Base-by-base conservation (phyloP, 108 stramenopile genomes). In the Cyclotella cryptica region DNA sequence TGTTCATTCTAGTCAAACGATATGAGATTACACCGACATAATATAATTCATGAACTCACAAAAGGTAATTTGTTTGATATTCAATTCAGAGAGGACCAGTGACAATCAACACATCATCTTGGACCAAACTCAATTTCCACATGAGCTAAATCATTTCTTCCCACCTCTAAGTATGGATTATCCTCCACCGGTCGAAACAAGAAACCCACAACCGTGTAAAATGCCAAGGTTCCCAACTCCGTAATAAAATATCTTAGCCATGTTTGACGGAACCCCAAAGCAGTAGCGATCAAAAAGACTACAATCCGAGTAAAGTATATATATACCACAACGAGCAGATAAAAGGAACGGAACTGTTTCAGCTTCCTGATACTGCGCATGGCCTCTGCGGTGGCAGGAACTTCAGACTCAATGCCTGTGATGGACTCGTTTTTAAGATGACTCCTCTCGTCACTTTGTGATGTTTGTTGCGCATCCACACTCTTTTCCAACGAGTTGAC, bases 251-350 rank as follows among this genome's bases (percentile, higher is more conserved):
- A 81, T 21, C 92, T 83, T n/a, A 99, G 67, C 96, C 97, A 99
- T 27, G 92, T 80, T 66, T 93, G 85, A 27, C 90, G 79, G 76
- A 94, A 99, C 35, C 88, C 90, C 40, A 99, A 74, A 29, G 81
- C 81, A 9, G 97, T 90, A 2, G 90, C 81, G 66, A 98, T 88
- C 13, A 99, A 80, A 77, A 92, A 98, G 10, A 97, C 96, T 45
- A 92, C 85, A 79, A 99, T 97, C 11, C 99, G 89, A 21, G 99
- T 98, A 69, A 95, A 90, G 78, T 99, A 99, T 57, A 99, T 88
- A 73, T 98, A 99, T 1, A 81, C 87, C 30, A 98, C 88, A 19
- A 98, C 97, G 60, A 98, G 66, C 1, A 97, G 54, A 77, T 98
- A 99, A 77, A 99, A 98, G 29, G 88, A 85, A 53, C 96, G 94